Evolutionary conservation across 2,329 filamentous ascomycete species (phyloP).

Genomic region (Diaporthe amygdali): DNA sequence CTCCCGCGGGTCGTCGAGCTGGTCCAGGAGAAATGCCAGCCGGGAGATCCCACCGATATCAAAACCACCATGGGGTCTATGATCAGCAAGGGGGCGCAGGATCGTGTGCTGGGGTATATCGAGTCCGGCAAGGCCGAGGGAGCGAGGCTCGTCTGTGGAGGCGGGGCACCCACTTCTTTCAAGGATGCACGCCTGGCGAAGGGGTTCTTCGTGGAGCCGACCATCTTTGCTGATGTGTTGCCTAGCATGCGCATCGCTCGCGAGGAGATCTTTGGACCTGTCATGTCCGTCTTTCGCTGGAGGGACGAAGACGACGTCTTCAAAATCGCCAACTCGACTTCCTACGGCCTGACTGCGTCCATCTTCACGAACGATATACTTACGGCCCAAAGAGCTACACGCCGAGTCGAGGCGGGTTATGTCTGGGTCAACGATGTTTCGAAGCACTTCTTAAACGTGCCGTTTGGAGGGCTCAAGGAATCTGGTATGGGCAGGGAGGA

Average conservation of each 20-base stretch:
- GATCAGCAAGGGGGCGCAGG: neutral
- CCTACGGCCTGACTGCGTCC: neutral
- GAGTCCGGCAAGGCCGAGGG: neutral
- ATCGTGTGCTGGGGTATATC: neutral
- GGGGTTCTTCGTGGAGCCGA: constrained; percentile 6
- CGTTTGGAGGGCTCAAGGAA: neutral
- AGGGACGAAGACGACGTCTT: neutral
- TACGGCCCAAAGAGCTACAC: neutral
- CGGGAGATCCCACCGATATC: neutral
- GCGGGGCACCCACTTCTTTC: neutral
- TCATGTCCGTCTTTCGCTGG: neutral
- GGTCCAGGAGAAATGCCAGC: neutral
- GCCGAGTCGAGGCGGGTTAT: neutral
- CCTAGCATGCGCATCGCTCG: constrained; percentile 1
- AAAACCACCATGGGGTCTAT: neutral
- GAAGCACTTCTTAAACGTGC: neutral
- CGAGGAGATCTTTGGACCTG: constrained; percentile 15
- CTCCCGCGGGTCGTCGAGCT: neutral
- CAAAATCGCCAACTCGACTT: neutral
- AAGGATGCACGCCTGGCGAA: neutral
- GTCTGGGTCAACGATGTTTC: constrained; percentile 1
- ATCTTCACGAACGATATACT: constrained; percentile 2
- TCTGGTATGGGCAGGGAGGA: constrained; percentile 9
- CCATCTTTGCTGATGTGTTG: constrained; percentile 1
- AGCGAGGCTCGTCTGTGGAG: neutral